Conservation (phyloP, 352 stramenopile genomes). For the Globisporangium nagaii region DNA sequence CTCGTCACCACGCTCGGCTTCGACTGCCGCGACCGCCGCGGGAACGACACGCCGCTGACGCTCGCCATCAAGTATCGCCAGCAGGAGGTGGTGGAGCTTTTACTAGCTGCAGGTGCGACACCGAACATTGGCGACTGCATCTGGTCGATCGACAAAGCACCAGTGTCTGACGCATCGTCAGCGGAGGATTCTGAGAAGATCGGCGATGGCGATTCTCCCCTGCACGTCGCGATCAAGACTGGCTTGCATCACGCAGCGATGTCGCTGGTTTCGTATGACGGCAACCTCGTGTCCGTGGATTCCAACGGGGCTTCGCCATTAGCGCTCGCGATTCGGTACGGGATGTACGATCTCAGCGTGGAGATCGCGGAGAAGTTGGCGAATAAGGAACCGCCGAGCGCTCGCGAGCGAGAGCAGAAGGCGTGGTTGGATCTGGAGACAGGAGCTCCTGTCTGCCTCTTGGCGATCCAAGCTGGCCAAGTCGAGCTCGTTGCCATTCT, state of each 20-base stretch:
- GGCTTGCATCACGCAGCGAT: slow-evolving; percentile 34
- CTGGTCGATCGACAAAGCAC: slow-evolving; percentile 10
- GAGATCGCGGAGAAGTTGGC: slow-evolving; percentile 11
- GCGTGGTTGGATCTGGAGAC: slow-evolving; percentile 49
- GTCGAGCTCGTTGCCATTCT: slow-evolving; percentile 54
- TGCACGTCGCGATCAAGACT: slow-evolving; percentile 60
- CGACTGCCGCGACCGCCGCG: slow-evolving; percentile 26
- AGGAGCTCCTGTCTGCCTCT: slow-evolving; percentile 28
- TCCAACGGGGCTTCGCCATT: slow-evolving; percentile 29
- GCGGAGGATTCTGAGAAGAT: slow-evolving; percentile 4
- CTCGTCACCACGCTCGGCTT: slow-evolving; percentile 20
- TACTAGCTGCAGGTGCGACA: slow-evolving; percentile 36
- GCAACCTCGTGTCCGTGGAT: slow-evolving; percentile 36
- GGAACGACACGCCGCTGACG: slow-evolving; percentile 54
- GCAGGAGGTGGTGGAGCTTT: slow-evolving; percentile 42
- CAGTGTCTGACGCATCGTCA: too few relatives aligned
- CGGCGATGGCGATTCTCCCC: slow-evolving; percentile 28
- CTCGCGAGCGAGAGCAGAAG: background rate
- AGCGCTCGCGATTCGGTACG: slow-evolving; percentile 47
- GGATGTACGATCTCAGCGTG: slow-evolving; percentile 48
- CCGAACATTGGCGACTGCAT: slow-evolving; percentile 17
- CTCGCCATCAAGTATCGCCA: slow-evolving; percentile 47
- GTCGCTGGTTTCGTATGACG: slow-evolving; percentile 42
- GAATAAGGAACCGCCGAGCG: background rate
- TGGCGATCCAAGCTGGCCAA: slow-evolving; percentile 54